Evolutionary conservation across 106 monocot species (phyloP).

Genomic region (Iris macrosiphon): DNA sequence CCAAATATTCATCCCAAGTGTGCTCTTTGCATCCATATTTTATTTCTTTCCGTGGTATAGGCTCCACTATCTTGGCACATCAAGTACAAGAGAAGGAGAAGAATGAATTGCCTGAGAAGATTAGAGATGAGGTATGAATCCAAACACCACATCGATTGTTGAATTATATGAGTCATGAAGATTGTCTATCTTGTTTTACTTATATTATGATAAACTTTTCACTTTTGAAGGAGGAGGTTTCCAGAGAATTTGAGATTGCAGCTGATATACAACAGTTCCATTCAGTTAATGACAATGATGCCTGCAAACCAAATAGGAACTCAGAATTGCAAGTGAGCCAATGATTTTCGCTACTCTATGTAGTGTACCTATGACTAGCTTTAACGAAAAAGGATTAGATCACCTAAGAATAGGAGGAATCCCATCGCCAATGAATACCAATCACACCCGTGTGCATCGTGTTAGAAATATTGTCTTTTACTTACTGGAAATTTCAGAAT

Average conservation of each 20-base stretch:
- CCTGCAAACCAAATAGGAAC: background rate
- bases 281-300: background rate
- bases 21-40: no score
- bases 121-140: constrained; percentile 1
- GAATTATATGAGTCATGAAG: background rate
- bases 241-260: no score
- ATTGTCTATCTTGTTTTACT: background rate
- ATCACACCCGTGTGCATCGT: no score
- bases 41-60: background rate
- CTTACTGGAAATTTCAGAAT: no score
- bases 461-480: no score
- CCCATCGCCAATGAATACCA: no score
- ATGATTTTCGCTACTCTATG: no score
- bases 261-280: background rate
- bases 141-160: background rate
- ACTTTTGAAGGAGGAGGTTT: background rate
- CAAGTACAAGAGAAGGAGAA: constrained; percentile 5
- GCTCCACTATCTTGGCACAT: background rate
- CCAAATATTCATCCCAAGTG: no score
- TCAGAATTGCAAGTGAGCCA: no score
- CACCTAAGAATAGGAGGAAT: no score
- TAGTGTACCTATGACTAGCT: no score
- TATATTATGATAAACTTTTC: background rate
- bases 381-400: no score
- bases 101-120: background rate